Base-by-base conservation (phyloP, 495 filamentous ascomycete species). In the Sabuloglossum arenarium region DNA sequence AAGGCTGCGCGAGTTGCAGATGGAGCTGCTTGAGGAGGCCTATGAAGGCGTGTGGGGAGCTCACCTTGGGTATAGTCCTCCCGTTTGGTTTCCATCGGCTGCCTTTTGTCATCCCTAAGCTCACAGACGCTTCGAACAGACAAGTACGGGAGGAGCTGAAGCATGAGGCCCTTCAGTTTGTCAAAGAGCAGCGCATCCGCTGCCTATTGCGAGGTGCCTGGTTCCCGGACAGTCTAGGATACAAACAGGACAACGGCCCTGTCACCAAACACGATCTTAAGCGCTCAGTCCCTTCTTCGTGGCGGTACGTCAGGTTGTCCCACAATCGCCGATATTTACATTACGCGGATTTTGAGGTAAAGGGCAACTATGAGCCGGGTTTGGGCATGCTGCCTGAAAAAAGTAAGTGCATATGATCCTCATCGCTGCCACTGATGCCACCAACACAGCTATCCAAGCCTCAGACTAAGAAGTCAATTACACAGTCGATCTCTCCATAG, bases 31-130 rank as follows among this genome's bases (percentile, higher is more conserved):
- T 6, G 86, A 94, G 62, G 71, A 90, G 49, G 85, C 86, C 0
- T 95, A 96, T 61, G 91, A 97, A 65, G 86, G 89, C 64, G 85
- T 80, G 29, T 97, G 93, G 93, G 88, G 88, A 0, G 79, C 85
- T 59, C 88, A 97, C 67, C 73, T 98, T 24, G 60, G 63, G 67
- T 69, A 62, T 0, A 53, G 39, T 16, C 21, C 32, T 29, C 24
- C 42, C 8, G 16, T 57, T 24, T 11, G 0, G 21, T 23, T 0
- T 31, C 46, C 16, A 19, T 57, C 6, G n/a, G 1, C 12, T 9
- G 6, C 3, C 24, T 23, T 53, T 37, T 29, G 6, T 19, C 24
- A 6, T 30, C 19, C 25, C n/a, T n/a, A 53, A 28, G 29, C 50
- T 53, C 29, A 23, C n/a, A 31, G 0, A 24, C 19, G 11, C 9